Conservation (phyloP, 345 rosid species). For the Schrenkiella parvula region DNA sequence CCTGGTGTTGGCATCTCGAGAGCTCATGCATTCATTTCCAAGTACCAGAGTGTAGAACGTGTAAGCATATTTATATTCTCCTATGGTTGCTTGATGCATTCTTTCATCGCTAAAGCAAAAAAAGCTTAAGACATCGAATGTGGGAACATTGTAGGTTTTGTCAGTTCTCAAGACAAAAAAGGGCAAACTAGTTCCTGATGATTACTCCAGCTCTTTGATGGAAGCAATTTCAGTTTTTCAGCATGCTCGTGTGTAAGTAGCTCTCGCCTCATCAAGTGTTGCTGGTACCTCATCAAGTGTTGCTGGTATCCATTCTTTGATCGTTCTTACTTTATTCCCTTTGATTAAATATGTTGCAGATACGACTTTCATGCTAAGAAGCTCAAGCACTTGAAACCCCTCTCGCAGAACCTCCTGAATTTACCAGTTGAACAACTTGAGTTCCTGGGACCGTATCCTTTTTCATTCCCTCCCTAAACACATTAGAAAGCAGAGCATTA, state of each 20-base stretch:
- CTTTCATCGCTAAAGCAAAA: not conserved
- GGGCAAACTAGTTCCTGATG: slow-evolving; percentile 73
- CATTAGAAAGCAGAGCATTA: not conserved
- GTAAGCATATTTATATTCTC: slow-evolving; percentile 45
- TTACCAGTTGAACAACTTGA: slow-evolving; percentile 53
- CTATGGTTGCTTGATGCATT: not conserved
- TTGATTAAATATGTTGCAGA: slow-evolving; percentile 35
- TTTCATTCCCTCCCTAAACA: not conserved
- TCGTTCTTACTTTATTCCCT: not conserved
- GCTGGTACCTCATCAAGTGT: not conserved
- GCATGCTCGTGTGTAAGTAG: slow-evolving; percentile 67
- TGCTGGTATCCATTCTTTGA: not conserved
- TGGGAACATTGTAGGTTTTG: slow-evolving; percentile 43
- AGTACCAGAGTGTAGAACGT: slow-evolving; percentile 68
- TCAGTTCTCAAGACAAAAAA: slow-evolving; percentile 75
- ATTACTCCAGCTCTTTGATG: slow-evolving; percentile 57
- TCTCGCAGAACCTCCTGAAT: slow-evolving; percentile 47
- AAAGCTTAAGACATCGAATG: not conserved
- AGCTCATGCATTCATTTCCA: slow-evolving; percentile 66
- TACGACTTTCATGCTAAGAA: slow-evolving; percentile 53
- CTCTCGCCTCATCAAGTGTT: not conserved
- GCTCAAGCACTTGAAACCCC: slow-evolving; percentile 61
- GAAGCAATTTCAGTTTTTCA: slow-evolving; percentile 84
- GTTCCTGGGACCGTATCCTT: slow-evolving; percentile 95
- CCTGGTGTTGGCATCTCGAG: slow-evolving; percentile 83